Percentiles rank a stretch among this genome's conserved stretches.
Evolutionary conservation across 2,329 filamentous ascomycete genomes (phyloP).

Genomic region (Colletotrichum liaoningense): DNA sequence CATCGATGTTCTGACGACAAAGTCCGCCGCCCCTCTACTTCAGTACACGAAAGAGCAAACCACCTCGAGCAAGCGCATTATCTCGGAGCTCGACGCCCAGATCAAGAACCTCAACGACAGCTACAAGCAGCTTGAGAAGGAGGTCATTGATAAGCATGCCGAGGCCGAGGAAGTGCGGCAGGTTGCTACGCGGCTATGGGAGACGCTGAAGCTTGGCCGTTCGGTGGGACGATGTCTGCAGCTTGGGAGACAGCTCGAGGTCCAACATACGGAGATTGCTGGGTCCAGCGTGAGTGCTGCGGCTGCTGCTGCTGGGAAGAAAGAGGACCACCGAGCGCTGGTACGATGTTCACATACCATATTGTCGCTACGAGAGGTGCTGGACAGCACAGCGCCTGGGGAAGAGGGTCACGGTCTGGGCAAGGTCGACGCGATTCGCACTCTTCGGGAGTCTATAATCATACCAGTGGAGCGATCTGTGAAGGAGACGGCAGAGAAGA

Average conservation of each 20-base stretch:
- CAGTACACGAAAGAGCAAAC: constrained; percentile 81
- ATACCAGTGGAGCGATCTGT: constrained; percentile 79
- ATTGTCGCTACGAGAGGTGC: constrained; percentile 78
- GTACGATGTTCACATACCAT: constrained; percentile 86
- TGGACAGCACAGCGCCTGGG: constrained; percentile 73
- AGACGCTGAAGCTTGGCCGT: constrained; percentile 81
- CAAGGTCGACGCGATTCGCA: constrained; percentile 77
- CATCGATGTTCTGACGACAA: constrained; percentile 89
- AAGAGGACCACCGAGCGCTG: constrained; percentile 81
- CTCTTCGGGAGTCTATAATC: constrained; percentile 76
- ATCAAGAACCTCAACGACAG: constrained; percentile 84
- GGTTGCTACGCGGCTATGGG: constrained; percentile 82
- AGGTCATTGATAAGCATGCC: constrained; percentile 87
- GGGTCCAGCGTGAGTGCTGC: constrained; percentile 45
- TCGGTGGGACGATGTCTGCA: constrained; percentile 83
- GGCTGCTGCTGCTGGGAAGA: constrained; percentile 53
- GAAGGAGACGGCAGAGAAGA: constrained; percentile 79
- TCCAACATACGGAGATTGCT: constrained; percentile 80
- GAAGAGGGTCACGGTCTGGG: constrained; percentile 84
- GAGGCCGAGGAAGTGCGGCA: constrained; percentile 85
- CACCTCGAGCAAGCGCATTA: constrained; percentile 76
- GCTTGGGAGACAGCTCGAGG: constrained; percentile 86
- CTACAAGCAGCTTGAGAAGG: constrained; percentile 86
- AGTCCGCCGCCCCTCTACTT: constrained; percentile 84
- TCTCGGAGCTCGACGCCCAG: constrained; percentile 83